Evolutionary conservation across 78 protist species (phyloP), one percentile per base, ranked within the genome.

Genomic region (Dictyostelium capitatum): DNA sequence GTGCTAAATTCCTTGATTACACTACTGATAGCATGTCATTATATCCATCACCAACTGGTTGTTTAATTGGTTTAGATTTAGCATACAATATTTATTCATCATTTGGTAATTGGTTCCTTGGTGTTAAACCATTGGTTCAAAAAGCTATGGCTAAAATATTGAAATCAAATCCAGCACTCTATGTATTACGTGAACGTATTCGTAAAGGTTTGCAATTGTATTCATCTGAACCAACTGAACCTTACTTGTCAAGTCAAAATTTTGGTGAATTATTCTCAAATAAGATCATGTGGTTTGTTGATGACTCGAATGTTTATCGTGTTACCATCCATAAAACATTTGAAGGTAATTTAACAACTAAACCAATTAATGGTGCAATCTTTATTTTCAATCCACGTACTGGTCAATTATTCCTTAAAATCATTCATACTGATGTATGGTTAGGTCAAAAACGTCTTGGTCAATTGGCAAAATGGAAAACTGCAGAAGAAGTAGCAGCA

Each of bases 331-430:
- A 98, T 96, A 96, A 97, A 96, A 99, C 99, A 7, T 97, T 98
- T 73, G 99, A 99, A 87, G 99, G 99, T 46, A 97, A 97, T 79
- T 15, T 97, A 48, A 94, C 97, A 25, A 50, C 67, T 6, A 99
- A 98, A 93, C 99, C 99, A 69, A 98, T 99, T 92, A 99, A 99
- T 95, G 99, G 99, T 46, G 99, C 99, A 32, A 98, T 99, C 85
- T 97, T 99, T 97, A 98, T 99, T 95, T 99, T 99, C 98, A 99
- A 99, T 89, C 99, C 99, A 51, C 93, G 99, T 64, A 99, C 99
- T 5, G 99, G 99, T 28, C 99, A 98, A 92, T 95, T 99, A 32
- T 98, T 96, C 97, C 95, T 99, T 80, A 99, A 98, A 96, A 96
- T 99, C 80, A 99, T 99, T 80, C 99, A 99, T 97, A 99, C 99